Base-by-base conservation (phyloP, 2,329 filamentous ascomycete genomes). In the Ascochyta lentis region DNA sequence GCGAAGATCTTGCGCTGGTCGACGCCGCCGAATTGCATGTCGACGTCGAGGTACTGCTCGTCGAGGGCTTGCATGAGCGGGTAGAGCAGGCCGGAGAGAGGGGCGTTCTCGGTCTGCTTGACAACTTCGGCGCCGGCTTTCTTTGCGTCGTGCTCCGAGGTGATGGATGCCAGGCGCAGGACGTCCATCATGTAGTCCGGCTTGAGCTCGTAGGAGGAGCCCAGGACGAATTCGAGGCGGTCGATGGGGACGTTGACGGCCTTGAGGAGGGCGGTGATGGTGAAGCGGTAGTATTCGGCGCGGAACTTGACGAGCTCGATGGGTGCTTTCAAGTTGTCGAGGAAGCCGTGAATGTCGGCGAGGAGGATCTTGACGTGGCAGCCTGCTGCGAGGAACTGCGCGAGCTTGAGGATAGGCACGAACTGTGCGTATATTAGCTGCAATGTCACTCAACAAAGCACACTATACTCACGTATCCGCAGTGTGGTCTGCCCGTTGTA, bases 111-210 rank as follows among this genome's bases (percentile, higher is more conserved):
- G 3, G 89, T 87, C 80, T 98, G 92, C 83, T 98, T 98, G 63
- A 99, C 94, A 7, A 98, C 86, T 77, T 98, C 95, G 1, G 92
- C 90, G 35, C 94, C 94, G 0, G 94, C 93, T 77, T 92, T 95
- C 77, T 92, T 91, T 15, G 92, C 91, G 70, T 95, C 88, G 71
- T 93, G 87, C 77, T 92, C 87, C 13, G 88, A 88, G 5, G 89
- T 85, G 49, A 91, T 77, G 3, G 85, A 85, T 41, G 83, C 84
- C 62, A 98, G 75, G 71, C 89, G 87, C 79, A 93, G 94, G 31
- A 96, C 78, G 73, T 98, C 94, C 90, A 96, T 95, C 57, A 88
- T 86, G 79, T 97, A 98, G 38, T 82, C 76, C 16, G 79, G 68
- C 19, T 76, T 78, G 27, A 76, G 85, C 74, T 97, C 92, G 84